These are phyloP conservation scores for Vitellaria paradoxa DNA, from an alignment of 179 eudicot genomes.

Conservation along the genomic window DNA sequence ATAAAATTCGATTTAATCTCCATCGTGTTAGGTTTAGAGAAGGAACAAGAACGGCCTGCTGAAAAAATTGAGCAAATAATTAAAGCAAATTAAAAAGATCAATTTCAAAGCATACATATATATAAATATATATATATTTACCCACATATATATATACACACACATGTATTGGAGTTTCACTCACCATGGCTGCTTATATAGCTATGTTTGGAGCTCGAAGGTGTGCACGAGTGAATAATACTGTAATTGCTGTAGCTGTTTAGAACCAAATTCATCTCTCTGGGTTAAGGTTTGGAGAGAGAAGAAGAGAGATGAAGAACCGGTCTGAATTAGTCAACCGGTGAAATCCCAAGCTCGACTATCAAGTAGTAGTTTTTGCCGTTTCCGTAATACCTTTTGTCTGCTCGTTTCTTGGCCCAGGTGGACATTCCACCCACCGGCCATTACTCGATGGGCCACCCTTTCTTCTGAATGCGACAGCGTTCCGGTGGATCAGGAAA, in stretches of 20 bases:
- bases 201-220: constrained; percentile 20
- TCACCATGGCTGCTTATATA: constrained; percentile 18
- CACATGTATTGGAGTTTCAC: background rate
- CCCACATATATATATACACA: too few relatives aligned
- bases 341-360: too few relatives aligned
- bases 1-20: background rate
- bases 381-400: too few relatives aligned
- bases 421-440: too few relatives aligned
- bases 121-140: background rate
- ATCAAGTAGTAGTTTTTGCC: too few relatives aligned
- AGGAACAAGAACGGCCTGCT: background rate
- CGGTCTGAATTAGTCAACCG: background rate
- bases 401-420: too few relatives aligned
- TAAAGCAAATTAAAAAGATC: too few relatives aligned
- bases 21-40: background rate
- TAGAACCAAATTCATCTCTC: constrained; percentile 7
- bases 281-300: background rate
- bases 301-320: background rate
- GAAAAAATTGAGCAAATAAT: too few relatives aligned
- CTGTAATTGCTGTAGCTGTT: constrained; percentile 14
- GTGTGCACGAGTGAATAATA: background rate
- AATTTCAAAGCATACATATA: background rate
- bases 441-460: too few relatives aligned
- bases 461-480: too few relatives aligned
- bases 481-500: too few relatives aligned